Conservation (phyloP, 495 filamentous ascomycete species). For the Penicillium flavigenum region DNA sequence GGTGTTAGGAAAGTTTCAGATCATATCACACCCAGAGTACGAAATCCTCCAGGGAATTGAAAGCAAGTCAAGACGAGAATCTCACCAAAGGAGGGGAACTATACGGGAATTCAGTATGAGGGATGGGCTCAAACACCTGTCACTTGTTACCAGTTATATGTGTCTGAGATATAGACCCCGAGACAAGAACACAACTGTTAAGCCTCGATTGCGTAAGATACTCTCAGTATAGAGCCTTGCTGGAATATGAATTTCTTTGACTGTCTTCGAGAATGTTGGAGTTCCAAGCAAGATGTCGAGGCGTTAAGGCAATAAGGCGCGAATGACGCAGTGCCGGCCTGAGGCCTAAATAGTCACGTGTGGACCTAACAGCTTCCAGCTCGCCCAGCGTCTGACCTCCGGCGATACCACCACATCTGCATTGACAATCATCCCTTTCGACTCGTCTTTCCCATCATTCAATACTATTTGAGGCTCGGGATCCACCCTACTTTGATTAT, state of each 20-base stretch:
- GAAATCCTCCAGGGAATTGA: neutral
- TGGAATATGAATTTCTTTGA: neutral
- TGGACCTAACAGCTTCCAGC: constrained; percentile 28
- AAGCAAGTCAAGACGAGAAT: constrained; percentile 4
- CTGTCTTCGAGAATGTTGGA: constrained; percentile 6
- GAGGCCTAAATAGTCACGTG: constrained; percentile 28
- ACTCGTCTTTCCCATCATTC: constrained; percentile 10
- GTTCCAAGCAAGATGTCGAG: constrained; percentile 1
- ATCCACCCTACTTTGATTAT: neutral
- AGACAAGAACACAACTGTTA: neutral
- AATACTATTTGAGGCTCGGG: constrained; percentile 4
- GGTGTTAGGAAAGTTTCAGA: neutral
- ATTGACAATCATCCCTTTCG: constrained; percentile 27
- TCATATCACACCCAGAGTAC: neutral
- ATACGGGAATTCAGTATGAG: constrained; percentile 11
- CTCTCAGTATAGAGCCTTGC: neutral
- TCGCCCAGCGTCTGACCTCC: constrained; percentile 21
- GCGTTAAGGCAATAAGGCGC: constrained; percentile 24
- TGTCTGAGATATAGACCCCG: neutral
- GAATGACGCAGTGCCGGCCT: constrained; percentile 27
- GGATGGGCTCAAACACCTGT: neutral
- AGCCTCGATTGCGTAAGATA: neutral
- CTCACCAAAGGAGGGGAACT: constrained; percentile 28
- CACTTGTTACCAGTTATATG: neutral
- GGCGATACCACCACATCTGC: constrained; percentile 18